phyloP scores from a whole-genome alignment of 2,329 filamentous ascomycete genomes.

The Phaeoacremonium minimum region DNA sequence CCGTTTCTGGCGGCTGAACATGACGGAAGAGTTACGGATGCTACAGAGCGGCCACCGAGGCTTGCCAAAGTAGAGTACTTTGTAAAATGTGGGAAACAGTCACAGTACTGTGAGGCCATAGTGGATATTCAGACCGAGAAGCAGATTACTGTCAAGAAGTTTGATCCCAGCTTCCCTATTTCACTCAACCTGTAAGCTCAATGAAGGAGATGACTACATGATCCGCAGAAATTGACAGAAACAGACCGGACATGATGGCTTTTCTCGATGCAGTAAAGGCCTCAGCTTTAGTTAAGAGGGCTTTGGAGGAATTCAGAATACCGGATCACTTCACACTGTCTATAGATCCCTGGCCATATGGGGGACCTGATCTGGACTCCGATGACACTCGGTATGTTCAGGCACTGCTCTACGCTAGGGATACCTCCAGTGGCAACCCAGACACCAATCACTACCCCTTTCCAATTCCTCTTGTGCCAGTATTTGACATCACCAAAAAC shows the following conservation, averaged over 20 bases:
- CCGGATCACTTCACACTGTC: too few species aligned
- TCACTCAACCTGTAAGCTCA: too few species aligned
- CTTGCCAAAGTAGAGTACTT: slow-evolving; percentile 49
- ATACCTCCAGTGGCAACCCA: slow-evolving; percentile 53
- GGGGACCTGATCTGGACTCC: slow-evolving; percentile 33
- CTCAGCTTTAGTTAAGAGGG: slow-evolving; percentile 49
- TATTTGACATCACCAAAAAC: slow-evolving; percentile 58
- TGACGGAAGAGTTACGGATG: too few species aligned
- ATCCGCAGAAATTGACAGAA: too few species aligned
- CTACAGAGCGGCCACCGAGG: slow-evolving; percentile 27
- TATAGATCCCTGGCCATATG: too few species aligned
- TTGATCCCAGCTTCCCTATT: too few species aligned
- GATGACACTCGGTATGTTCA: slow-evolving; percentile 49
- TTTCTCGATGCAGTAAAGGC: too few species aligned
- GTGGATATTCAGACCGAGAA: slow-evolving; percentile 44
- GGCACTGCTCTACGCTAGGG: slow-evolving; percentile 63
- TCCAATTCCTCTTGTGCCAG: slow-evolving; percentile 62
- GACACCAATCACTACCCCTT: slow-evolving; percentile 68
- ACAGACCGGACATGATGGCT: too few species aligned
- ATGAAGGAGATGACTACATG: too few species aligned
- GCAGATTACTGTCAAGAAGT: too few species aligned
- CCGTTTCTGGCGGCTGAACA: slow-evolving; percentile 47
- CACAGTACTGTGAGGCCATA: slow-evolving; percentile 59
- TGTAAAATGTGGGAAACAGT: slow-evolving; percentile 45
- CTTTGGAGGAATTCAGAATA: slow-evolving; percentile 46